Base-by-base conservation (phyloP, 2,329 filamentous ascomycete species). In the Lachnellula cervina region DNA sequence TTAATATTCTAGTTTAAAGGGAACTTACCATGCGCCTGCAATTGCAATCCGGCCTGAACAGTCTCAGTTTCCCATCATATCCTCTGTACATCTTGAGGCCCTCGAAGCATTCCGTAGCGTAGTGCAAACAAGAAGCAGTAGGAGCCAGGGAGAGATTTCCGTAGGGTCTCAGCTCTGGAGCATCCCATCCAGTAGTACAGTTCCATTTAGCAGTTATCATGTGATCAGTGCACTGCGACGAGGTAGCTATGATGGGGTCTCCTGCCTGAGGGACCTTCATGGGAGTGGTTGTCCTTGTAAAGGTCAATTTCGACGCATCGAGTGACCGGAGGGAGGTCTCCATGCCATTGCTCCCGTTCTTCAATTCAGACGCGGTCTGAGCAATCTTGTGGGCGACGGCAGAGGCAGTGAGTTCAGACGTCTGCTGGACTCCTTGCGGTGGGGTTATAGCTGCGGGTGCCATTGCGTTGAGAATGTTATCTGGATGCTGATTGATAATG, bases 101-200 rank as follows among this genome's bases (percentile, higher is more conserved):
- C 74, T 96, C 90, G 74, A 95, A 96, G 72, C 90, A 95, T 73
- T 93, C 88, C 48, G 90, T 95, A 11, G 90, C 90, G 73, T 95
- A 95, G 78, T 96, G 90, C 58, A 96, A 80, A 59, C 86, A 84
- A 3, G 85, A 89, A 14, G 90, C 89, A 4, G 87, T 92, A 37
- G 90, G 90, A 76, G 90, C 87, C 66, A 96, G 81, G 62, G 80
- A 80, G 50, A 96, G 76, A 11, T 89, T 87, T 1, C 88, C 88
- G 72, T 90, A 94, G 25, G 90, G 89, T 70, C 83, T 82, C 55
- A 96, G 79, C 66, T 88, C 80, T 2, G 90, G 90, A 1, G 81
- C 77, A 38, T 80, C 78, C 90, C 90, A 96, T 64, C 90, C 90
- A 19, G 73, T 69, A 44, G 75, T 69, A 21, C 71, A 73, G 35